phyloP scores from a whole-genome alignment of 2,329 filamentous ascomycete species.

The Calonectria multiphialidica region DNA sequence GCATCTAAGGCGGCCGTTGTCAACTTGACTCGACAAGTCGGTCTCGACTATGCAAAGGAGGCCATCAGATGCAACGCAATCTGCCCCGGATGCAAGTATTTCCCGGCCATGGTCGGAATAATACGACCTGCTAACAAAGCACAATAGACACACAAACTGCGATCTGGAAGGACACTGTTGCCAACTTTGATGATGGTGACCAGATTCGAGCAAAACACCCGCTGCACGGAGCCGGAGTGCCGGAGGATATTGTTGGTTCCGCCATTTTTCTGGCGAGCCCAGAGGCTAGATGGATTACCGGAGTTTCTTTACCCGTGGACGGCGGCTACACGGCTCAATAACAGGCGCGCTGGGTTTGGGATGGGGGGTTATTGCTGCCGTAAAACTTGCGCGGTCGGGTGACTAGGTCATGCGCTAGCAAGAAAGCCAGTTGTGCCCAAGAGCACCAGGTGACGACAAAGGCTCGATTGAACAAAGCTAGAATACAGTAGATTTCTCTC shows the following conservation, averaged over 20 bases:
- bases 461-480: background rate
- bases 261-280: conserved; percentile 53
- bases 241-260: conserved; percentile 46
- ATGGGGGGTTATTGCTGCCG: background rate
- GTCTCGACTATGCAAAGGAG: conserved; percentile 60
- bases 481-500: background rate
- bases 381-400: background rate
- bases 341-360: background rate
- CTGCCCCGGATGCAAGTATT: conserved; percentile 59
- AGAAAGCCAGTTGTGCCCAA: background rate
- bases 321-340: conserved; percentile 53
- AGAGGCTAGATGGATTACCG: conserved; percentile 57
- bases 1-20: conserved; percentile 63
- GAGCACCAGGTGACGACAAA: background rate
- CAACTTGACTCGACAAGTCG: conserved; percentile 61
- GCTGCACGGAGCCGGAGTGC: conserved; percentile 43
- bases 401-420: background rate
- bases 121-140: background rate
- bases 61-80: conserved; percentile 66
- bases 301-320: conserved; percentile 53
- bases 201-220: conserved; percentile 38
- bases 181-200: conserved; percentile 26
- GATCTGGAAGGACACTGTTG: conserved; percentile 41
- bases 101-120: too few relatives aligned
- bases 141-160: conserved; percentile 41